Base-by-base conservation (phyloP, 2,329 filamentous ascomycete species). In the Neonectria magnoliae region DNA sequence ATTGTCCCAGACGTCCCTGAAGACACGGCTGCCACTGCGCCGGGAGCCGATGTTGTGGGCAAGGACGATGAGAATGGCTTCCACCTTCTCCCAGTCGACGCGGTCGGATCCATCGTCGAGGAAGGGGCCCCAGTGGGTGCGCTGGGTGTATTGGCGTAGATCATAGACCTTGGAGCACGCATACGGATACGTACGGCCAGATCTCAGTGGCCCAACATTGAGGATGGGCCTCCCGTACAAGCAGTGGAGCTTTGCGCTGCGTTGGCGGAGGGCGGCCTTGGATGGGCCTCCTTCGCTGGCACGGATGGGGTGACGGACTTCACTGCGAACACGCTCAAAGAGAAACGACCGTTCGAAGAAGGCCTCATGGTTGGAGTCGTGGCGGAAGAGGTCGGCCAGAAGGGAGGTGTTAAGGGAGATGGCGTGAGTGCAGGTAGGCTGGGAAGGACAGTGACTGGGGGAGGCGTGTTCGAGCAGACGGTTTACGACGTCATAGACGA, bases 1-100 rank as follows among this genome's bases (percentile, higher is more conserved):
- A 13, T 73, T 79, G 36, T 82, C 79, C 85, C 87, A 90, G n/a
- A 87, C 78, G 27, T 82, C 78, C 13, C 77, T 78, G 62, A 88
- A 85, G 2, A 85, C 78, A 2, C 81, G 79, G 18, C 81, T 80
- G 8, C 81, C 77, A 10, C 84, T 75, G 13, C 81, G 78, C 68
- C 87, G 85, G 10, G 77, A 74, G 42, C 80, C 77, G 56, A 91
- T 82, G 73, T 93, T 93, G 73, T 86, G 83, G 4, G 85, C 86
- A 4, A 94, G 77, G 2, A 91, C 87, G 4, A 94, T 81, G 83
- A 93, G 87, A 58, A 93, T 86, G 9, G 90, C 89, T 77, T 94
- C 92, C 11, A 94, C 80, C 79, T 92, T 93, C 77, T 94, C 91
- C 92, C 92, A 95, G 77, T 95, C 91, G 0, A 93, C 89, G 5